These are phyloP conservation scores for Carex myosuroides DNA, from an alignment of 176 grass and related monocot genomes.

Conservation along the genomic window DNA sequence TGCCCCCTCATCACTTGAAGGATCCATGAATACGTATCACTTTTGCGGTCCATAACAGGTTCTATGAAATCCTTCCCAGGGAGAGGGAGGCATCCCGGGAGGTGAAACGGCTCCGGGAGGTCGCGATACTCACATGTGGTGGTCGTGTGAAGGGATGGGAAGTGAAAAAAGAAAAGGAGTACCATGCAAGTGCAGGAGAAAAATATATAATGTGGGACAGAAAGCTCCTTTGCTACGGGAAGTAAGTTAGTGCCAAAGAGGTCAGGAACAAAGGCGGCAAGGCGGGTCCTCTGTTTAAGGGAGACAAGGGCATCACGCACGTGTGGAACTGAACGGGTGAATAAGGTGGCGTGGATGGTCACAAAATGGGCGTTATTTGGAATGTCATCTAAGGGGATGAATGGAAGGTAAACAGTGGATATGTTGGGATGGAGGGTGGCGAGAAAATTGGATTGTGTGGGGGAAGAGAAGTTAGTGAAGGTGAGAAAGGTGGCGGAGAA, in stretches of 20 bases:
- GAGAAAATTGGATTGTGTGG: slow-evolving; percentile 8
- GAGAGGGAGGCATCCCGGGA: slow-evolving; percentile 54
- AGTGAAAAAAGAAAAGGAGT: slow-evolving; percentile 22
- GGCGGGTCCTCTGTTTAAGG: neutral
- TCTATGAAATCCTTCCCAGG: slow-evolving; percentile 33
- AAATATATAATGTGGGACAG: slow-evolving; percentile 40
- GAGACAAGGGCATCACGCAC: slow-evolving; percentile 27
- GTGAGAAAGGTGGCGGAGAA: slow-evolving; percentile 43
- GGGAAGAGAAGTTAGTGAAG: slow-evolving; percentile 38
- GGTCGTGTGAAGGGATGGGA: slow-evolving; percentile 21
- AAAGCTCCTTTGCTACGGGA: slow-evolving; percentile 29
- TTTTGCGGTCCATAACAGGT: slow-evolving; percentile 25
- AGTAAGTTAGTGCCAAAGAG: slow-evolving; percentile 30
- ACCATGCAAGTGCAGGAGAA: slow-evolving; percentile 24
- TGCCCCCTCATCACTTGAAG: slow-evolving; percentile 3
- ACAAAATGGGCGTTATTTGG: slow-evolving; percentile 19
- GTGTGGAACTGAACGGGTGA: slow-evolving; percentile 2
- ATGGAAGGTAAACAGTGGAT: slow-evolving; percentile 22
- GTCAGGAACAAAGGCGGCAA: slow-evolving; percentile 39
- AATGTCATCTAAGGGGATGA: slow-evolving; percentile 43
- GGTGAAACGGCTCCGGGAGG: slow-evolving; percentile 38
- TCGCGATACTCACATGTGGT: slow-evolving; percentile 36
- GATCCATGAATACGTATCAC: slow-evolving; percentile 2
- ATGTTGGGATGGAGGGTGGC: slow-evolving; percentile 24
- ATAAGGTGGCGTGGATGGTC: slow-evolving; percentile 14